Percentiles rank a stretch among this genome's conserved stretches.
phyloP scores from a whole-genome alignment of 1,284 basidiomycete species.

The Ustilago trichophora region DNA sequence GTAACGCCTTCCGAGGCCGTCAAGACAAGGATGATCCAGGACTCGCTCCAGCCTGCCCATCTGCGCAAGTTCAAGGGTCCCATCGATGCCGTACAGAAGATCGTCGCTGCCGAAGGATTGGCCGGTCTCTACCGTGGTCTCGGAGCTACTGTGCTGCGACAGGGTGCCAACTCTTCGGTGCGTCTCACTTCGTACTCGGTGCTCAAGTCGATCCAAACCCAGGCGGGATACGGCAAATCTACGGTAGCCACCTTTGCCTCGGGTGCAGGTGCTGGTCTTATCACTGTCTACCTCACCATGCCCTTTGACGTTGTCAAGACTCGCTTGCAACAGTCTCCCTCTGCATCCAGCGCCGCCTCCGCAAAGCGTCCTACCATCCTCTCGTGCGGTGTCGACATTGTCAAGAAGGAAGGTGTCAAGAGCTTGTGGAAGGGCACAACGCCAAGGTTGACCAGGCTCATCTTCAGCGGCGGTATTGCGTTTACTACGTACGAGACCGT shows the following conservation, averaged over 20 bases:
- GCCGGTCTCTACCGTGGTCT: constrained; percentile 84
- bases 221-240: constrained; percentile 69
- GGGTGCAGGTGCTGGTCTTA: constrained; percentile 87
- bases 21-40: constrained; percentile 98
- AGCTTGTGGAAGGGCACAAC: constrained; percentile 96
- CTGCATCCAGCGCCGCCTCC: constrained; percentile 73
- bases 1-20: constrained; percentile 97
- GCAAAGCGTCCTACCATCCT: constrained; percentile 72
- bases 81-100: constrained; percentile 10
- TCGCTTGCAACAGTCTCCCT: constrained; percentile 77
- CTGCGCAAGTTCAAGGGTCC: constrained; percentile 70
- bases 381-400: constrained; percentile 90
- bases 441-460: constrained; percentile 81
- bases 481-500: constrained; percentile 43
- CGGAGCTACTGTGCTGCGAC: constrained; percentile 84
- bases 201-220: constrained; percentile 71
- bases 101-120: constrained; percentile 72
- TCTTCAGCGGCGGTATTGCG: constrained; percentile 49
- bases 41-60: constrained; percentile 82
- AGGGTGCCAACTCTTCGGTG: constrained; percentile 94
- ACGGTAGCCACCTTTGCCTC: constrained; percentile 72
- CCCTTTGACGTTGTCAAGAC: constrained; percentile 88
- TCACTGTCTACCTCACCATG: constrained; percentile 77
- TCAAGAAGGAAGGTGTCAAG: constrained; percentile 78
- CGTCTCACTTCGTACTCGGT: constrained; percentile 92